These are phyloP conservation scores for Solanum dulcamara DNA, from an alignment of 257 asterid genomes.

Conservation along the genomic window DNA sequence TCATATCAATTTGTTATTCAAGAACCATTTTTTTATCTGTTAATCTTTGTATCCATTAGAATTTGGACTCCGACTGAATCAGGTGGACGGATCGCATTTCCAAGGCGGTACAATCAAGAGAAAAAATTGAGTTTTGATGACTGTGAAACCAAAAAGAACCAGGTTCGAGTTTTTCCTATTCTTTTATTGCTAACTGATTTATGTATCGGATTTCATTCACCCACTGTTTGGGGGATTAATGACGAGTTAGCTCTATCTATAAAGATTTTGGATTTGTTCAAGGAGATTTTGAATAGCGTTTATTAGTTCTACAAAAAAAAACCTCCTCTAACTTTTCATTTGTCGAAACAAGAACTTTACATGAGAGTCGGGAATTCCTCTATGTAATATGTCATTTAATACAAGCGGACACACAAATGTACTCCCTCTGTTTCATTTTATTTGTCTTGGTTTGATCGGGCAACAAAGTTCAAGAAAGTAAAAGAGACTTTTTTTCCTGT, in stretches of 20 bases:
- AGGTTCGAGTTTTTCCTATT: neutral
- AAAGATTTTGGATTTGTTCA: neutral
- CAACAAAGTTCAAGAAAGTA: neutral
- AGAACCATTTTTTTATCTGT: neutral
- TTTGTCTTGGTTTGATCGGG: neutral
- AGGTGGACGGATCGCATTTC: slow-evolving; percentile 15
- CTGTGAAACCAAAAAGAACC: slow-evolving; percentile 23
- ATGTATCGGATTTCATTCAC: neutral
- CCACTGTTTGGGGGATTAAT: neutral
- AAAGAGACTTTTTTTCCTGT: neutral
- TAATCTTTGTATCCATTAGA: slow-evolving; percentile 15
- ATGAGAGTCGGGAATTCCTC: neutral
- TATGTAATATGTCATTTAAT: neutral
- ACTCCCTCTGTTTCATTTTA: neutral
- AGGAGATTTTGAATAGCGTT: too few species aligned
- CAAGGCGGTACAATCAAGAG: slow-evolving; percentile 17
- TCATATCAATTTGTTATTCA: neutral
- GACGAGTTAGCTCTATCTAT: neutral
- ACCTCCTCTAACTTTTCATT: too few species aligned
- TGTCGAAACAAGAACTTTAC: neutral
- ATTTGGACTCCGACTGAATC: slow-evolving; percentile 25
- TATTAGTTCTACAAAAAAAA: too few species aligned
- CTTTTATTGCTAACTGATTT: neutral
- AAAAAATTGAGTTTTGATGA: slow-evolving; percentile 14
- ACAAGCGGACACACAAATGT: neutral